Percentiles rank a stretch among this genome's conserved stretches.
Conservation (phyloP, 768 basidiomycete genomes). For the Lactarius akahatsu region DNA sequence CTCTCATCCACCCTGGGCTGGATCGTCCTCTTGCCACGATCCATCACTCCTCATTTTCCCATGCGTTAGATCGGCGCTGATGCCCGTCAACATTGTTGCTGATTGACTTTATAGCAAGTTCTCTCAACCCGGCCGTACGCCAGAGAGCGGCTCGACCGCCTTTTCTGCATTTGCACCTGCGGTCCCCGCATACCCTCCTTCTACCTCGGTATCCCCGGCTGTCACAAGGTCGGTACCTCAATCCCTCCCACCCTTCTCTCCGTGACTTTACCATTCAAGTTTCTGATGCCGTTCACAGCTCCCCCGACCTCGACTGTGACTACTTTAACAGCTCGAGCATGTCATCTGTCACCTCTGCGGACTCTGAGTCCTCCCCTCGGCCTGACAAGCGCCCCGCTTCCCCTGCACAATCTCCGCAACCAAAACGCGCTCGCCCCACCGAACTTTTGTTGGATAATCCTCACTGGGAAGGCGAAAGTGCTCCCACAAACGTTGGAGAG, state of each 20-base stretch:
- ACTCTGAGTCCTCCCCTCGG: slow-evolving; percentile 60
- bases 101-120: slow-evolving; percentile 32
- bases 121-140: slow-evolving; percentile 18
- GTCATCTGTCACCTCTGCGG: slow-evolving; percentile 75
- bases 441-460: slow-evolving; percentile 31
- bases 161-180: slow-evolving; percentile 23
- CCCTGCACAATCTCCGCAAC: slow-evolving; percentile 42
- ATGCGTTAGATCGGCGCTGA: slow-evolving; percentile 26
- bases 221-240: slow-evolving; percentile 26
- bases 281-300: slow-evolving; percentile 28
- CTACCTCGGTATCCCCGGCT: slow-evolving; percentile 30
- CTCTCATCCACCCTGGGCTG: slow-evolving; percentile 6
- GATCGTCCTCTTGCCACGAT: slow-evolving; percentile 25
- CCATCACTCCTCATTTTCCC: slow-evolving; percentile 23
- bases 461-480: slow-evolving; percentile 32
- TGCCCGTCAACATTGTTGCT: slow-evolving; percentile 24
- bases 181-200: slow-evolving; percentile 18
- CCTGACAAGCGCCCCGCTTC: slow-evolving; percentile 60
- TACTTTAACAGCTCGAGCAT: slow-evolving; percentile 62
- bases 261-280: slow-evolving; percentile 6
- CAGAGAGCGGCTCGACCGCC: slow-evolving; percentile 19
- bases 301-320: slow-evolving; percentile 47
- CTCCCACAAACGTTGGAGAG: slow-evolving; percentile 31
- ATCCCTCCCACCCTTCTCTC: slow-evolving; percentile 7
- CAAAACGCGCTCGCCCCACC: slow-evolving; percentile 48